Evolutionary conservation across 2,329 filamentous ascomycete species (phyloP), one percentile per base, ranked within the genome.

Genomic region (Aspergillus ruber): DNA sequence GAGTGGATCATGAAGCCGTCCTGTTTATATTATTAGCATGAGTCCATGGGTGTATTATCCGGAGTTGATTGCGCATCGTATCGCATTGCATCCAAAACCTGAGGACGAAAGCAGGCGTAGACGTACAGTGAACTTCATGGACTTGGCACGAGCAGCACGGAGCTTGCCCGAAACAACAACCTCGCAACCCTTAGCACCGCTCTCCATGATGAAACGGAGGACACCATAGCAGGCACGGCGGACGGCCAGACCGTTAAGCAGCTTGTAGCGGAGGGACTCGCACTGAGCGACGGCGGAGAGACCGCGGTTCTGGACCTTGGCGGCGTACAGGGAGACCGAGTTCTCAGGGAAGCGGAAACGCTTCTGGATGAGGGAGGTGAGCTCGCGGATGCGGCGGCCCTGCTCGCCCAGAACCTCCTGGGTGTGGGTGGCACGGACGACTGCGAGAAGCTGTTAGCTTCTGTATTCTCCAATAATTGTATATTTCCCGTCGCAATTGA

Each of bases 1-100:
- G 93, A 98, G 88, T 98, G 93, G 80, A 98, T 98, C 93, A 98
- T 98, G 89, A 98, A 98, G 74, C 93, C 93, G 77, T 98, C 83
- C 81, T 83, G 52, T 50, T 45, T 49, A 42, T 41, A 43, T 12
- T 42, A 33, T 10, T 49, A 45, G 56, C 35, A 25, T 38, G 7
- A 35, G 33, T 13, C 12, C 15, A 13, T 8, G 20, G 8, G 12
- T 25, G 2, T 21, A 18, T 54, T 56, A 55, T 50, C 41, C n/a
- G n/a, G n/a, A n/a, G n/a, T n/a, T n/a, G 15, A 6, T 27, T 42
- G 29, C 38, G 25, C 20, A 27, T n/a, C 25, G 25, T 10, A 27
- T 27, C 36, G 33, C 15, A 7, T 47, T 3, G 20, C 29, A 12
- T n/a, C n/a, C n/a, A 43, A 23, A 27, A 25, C 23, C 48, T n/a